Evolutionary conservation across 352 stramenopile species (phyloP), one percentile per base, ranked within the genome.

Genomic region (Globisporangium cystogenes): DNA sequence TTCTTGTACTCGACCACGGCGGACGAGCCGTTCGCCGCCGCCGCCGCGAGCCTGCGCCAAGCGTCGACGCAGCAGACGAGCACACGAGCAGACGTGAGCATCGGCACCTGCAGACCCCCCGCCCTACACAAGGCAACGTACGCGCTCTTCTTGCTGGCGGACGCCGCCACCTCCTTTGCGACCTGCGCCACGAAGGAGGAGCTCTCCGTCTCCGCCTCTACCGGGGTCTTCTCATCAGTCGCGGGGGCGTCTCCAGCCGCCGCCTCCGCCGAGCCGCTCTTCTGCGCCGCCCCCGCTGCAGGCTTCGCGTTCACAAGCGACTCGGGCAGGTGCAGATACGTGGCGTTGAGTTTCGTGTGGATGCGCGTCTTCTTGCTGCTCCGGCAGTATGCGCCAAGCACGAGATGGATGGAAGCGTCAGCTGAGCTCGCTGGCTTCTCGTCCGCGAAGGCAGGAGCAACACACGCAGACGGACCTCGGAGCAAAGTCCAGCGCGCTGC

Each of bases 291-390:
- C n/a, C 49, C 44, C 15, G 57, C 49, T 5, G 55, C 37, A 29
- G 46, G 58, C 35, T 58, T 51, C 24, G 55, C 60, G 27, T 76
- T 65, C 1, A 87, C 58, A 16, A 91, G 63, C 44, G 76, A 73
- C 47, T 79, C 65, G 7, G 78, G 74, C 16, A 86, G 59, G 27
- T 87, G 54, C 52, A 84, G 15, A 46, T 88, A 91, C 14, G 61
- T 68, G 16, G 68, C 73, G 40, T 72, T 70, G 24, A 90, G 62
- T 48, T 90, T 90, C 23, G 81, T 80, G 45, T 68, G 63, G 53
- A 91, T 76, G 37, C 76, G 74, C 11, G 86, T 67, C 51, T 87
- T 88, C 58, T 91, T 91, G 57, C 81, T 91, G 55, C n/a, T n/a
- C 43, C 26, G 26, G 3, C 27, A 8, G 8, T 42, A 7, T 31